These are phyloP conservation scores for Tetrapisispora namnaoensis DNA, from an alignment of 805 yeast species.

Conservation along the genomic window DNA sequence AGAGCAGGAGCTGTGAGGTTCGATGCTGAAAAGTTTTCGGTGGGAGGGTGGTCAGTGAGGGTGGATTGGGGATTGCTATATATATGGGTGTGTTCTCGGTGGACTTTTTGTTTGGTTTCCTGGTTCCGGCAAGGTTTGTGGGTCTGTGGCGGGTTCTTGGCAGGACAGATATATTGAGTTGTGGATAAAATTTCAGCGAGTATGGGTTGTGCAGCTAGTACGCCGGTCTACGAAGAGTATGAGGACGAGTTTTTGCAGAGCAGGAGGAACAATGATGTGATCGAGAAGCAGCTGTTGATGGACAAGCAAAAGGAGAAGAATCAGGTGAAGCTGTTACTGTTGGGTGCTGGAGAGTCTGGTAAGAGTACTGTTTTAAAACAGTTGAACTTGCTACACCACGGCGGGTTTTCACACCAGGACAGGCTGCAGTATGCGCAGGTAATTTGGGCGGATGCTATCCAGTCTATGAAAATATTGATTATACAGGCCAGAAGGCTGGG, in stretches of 20 bases:
- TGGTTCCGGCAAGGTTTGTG: too few species aligned
- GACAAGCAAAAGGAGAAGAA: constrained; percentile 45
- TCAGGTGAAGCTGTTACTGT: constrained; percentile 60
- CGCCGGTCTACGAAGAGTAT: constrained; percentile 21
- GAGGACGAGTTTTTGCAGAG: constrained; percentile 44
- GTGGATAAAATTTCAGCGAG: too few species aligned
- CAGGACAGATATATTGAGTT: too few species aligned
- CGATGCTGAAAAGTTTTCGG: too few species aligned
- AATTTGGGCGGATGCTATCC: constrained; percentile 87
- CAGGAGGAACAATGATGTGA: constrained; percentile 47
- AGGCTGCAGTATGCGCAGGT: constrained; percentile 72
- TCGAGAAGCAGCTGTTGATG: constrained; percentile 51
- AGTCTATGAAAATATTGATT: constrained; percentile 69
- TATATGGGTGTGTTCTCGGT: too few species aligned
- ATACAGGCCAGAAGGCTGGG: constrained; percentile 63
- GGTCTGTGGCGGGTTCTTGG: too few species aligned
- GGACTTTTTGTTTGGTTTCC: too few species aligned
- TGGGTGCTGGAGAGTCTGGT: constrained; percentile 94
- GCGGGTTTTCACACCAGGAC: constrained; percentile 75
- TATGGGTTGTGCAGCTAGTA: constrained; percentile 70
- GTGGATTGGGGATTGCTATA: too few species aligned
- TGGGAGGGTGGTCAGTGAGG: too few species aligned
- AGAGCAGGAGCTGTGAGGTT: too few species aligned
- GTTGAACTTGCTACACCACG: constrained; percentile 73
- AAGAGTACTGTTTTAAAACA: constrained; percentile 89